Conservation (phyloP, 306 rosid species). For the Cucumis cinereus region DNA sequence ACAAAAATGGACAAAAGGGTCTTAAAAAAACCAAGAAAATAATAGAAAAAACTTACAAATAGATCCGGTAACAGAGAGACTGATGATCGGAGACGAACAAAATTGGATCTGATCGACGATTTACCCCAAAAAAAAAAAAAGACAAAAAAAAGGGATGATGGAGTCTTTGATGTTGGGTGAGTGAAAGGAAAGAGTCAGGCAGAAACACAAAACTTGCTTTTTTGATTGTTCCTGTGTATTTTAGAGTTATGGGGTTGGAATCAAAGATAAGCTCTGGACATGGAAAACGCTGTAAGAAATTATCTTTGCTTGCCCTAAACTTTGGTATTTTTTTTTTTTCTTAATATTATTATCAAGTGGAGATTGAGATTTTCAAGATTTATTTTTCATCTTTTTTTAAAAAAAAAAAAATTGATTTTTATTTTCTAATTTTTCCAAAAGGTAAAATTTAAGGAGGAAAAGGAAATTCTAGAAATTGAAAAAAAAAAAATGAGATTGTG, state of each 20-base stretch:
- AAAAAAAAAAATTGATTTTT: no score
- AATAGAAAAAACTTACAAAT: conserved; percentile 2
- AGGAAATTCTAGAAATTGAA: not conserved
- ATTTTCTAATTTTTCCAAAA: not conserved
- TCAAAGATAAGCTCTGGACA: conserved; percentile 12
- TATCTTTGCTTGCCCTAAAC: conserved; percentile 7
- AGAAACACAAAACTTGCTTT: conserved; percentile 11
- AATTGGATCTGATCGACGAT: conserved; percentile 4
- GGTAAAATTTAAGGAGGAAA: not conserved
- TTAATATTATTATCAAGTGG: not conserved
- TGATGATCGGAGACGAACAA: conserved; percentile 1
- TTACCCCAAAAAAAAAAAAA: not conserved
- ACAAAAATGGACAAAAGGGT: not conserved
- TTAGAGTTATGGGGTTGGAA: conserved; percentile 13
- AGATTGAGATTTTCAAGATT: conserved; percentile 6
- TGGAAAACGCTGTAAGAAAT: conserved; percentile 7
- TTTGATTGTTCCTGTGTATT: not conserved
- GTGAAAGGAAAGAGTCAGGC: conserved; percentile 2
- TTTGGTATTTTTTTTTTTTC: not conserved
- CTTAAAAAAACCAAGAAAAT: not conserved
- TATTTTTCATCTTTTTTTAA: not conserved
- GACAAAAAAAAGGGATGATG: not conserved
- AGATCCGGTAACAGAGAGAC: not conserved
- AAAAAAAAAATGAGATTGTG: not conserved
- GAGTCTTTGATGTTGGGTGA: conserved; percentile 4